A percentile compares a stretch with the other conserved stretches of the same genome.
phyloP scores from a whole-genome alignment of 345 rosid genomes.

The Linum tenue region DNA sequence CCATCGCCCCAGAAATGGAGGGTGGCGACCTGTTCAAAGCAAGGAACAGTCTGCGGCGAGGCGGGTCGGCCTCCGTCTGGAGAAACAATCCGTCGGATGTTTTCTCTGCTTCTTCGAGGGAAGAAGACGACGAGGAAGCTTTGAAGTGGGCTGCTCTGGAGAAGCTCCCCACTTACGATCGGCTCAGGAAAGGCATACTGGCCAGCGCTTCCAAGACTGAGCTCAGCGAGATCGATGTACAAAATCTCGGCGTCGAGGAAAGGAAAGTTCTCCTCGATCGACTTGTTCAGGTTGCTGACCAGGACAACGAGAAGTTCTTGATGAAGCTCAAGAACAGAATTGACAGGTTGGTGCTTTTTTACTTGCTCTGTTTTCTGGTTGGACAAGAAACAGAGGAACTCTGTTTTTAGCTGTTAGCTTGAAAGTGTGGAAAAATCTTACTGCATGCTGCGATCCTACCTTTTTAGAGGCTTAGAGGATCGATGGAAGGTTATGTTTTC shows the following conservation, averaged over 20 bases:
- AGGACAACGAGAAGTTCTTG: conserved; percentile 7
- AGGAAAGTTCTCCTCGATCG: not conserved
- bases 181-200: conserved; percentile 5
- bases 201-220: not conserved
- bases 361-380: too few species aligned
- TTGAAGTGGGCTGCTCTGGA: conserved; percentile 5
- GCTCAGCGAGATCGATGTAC: conserved; percentile 1
- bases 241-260: not conserved
- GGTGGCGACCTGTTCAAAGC: not conserved
- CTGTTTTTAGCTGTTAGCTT: too few species aligned
- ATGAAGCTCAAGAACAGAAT: conserved; percentile 4
- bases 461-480: too few species aligned
- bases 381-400: too few species aligned
- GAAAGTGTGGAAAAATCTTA: too few species aligned
- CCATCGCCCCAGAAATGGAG: not conserved
- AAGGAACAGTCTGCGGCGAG: not conserved
- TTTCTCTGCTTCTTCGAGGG: not conserved
- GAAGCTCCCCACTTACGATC: conserved; percentile 1
- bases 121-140: conserved; percentile 4
- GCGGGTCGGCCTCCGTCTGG: not conserved
- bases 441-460: too few species aligned
- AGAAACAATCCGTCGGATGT: not conserved
- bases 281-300: not conserved
- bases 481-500: too few species aligned
- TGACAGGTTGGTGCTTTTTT: not conserved